Evolutionary conservation across 257 asterid species (phyloP).

Genomic region (Coffea eugenioides): DNA sequence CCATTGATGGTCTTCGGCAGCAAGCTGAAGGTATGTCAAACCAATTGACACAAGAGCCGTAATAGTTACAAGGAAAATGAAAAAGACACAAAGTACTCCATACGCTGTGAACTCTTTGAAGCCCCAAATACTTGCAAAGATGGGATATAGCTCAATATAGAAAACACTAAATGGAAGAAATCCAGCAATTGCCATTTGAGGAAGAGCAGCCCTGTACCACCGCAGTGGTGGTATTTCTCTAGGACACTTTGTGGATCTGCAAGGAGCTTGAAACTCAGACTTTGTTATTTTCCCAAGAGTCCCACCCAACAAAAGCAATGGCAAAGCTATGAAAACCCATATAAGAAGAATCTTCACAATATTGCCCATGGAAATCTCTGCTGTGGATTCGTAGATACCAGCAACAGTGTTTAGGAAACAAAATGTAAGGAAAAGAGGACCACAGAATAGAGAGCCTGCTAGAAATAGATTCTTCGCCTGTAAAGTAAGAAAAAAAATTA

Average conservation of each 20-base stretch:
- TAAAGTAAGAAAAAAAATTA: neutral
- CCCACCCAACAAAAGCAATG: conserved; percentile 23
- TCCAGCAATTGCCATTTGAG: conserved; percentile 30
- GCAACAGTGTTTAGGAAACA: conserved; percentile 23
- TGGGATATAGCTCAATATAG: conserved; percentile 19
- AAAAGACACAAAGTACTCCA: conserved; percentile 9
- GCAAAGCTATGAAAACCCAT: conserved; percentile 17
- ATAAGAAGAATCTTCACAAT: conserved; percentile 15
- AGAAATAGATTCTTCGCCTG: conserved; percentile 20
- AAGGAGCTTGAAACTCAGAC: conserved; percentile 16
- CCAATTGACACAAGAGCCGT: conserved; percentile 22
- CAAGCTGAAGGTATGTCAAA: conserved; percentile 26
- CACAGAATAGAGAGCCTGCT: conserved; percentile 22
- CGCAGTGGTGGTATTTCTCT: conserved; percentile 22
- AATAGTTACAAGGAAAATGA: conserved; percentile 15
- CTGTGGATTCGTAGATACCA: conserved; percentile 18
- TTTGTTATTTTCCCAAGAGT: conserved; percentile 10
- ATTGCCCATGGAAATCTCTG: conserved; percentile 24
- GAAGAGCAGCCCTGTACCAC: conserved; percentile 14
- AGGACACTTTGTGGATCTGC: conserved; percentile 25
- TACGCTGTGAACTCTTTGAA: conserved; percentile 18
- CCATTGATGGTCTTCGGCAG: conserved; percentile 25
- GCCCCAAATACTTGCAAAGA: conserved; percentile 28
- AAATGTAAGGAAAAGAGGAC: conserved; percentile 22
- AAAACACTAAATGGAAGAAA: conserved; percentile 20